Conservation (phyloP, 768 basidiomycete genomes). For the Cystobasidium tubakii region DNA sequence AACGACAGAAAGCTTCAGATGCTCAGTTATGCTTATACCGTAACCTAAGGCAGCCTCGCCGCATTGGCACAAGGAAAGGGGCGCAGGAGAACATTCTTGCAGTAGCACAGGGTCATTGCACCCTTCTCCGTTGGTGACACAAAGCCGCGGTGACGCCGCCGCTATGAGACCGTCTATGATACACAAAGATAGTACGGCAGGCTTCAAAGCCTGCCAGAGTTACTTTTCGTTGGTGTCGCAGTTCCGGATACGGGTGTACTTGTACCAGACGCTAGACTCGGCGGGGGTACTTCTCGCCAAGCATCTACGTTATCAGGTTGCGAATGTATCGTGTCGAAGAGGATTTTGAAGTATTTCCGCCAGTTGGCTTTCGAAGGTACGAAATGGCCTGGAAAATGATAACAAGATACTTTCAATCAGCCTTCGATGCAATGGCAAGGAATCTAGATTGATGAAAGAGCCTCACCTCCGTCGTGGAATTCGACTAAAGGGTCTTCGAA, state of each 20-base stretch:
- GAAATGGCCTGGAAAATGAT: conserved; percentile 30
- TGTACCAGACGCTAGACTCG: conserved; percentile 12
- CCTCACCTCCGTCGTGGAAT: conserved; percentile 33
- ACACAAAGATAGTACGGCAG: too few relatives aligned
- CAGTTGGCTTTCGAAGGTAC: conserved; percentile 32
- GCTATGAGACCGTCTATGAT: too few relatives aligned
- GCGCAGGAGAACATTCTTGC: too few relatives aligned
- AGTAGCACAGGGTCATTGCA: too few relatives aligned
- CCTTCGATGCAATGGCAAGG: background rate
- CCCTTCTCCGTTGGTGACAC: too few relatives aligned
- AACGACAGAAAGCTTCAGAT: too few relatives aligned
- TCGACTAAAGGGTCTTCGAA: conserved; percentile 27
- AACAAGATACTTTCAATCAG: background rate
- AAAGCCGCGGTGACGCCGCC: too few relatives aligned
- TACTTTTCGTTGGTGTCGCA: background rate
- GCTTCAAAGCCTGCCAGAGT: conserved; percentile 13
- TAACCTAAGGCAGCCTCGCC: too few relatives aligned
- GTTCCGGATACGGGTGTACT: conserved; percentile 13
- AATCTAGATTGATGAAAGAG: too few relatives aligned
- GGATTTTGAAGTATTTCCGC: conserved; percentile 26
- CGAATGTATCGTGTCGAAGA: conserved; percentile 18
- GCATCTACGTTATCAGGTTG: conserved; percentile 6
- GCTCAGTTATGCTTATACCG: too few relatives aligned
- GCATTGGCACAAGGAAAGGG: too few relatives aligned
- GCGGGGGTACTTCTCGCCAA: conserved; percentile 17